Percentiles rank a stretch among this genome's conserved stretches.
Evolutionary conservation across 257 asterid genomes (phyloP).

Genomic region (Solanum gandarillasii): DNA sequence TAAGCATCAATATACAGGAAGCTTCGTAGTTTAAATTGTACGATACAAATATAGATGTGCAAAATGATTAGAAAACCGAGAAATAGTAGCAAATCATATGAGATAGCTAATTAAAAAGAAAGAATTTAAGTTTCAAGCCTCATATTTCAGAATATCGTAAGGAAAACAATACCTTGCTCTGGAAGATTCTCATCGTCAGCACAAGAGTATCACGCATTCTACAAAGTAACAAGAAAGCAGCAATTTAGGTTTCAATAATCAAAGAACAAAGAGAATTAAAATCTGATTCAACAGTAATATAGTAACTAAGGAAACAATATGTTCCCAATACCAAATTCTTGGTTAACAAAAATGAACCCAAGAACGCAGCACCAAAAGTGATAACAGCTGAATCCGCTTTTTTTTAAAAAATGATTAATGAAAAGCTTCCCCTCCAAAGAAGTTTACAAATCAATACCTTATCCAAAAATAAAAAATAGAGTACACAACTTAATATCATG

Average conservation of each 20-base stretch:
- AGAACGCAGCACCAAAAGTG: background rate
- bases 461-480: background rate
- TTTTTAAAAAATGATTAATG: background rate
- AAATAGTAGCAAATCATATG: background rate
- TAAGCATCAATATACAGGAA: background rate
- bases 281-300: background rate
- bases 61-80: background rate
- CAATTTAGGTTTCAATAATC: background rate
- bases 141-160: background rate
- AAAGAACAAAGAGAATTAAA: background rate
- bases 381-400: background rate
- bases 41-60: background rate
- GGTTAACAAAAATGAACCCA: background rate
- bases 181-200: slow-evolving; percentile 82
- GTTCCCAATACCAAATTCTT: background rate
- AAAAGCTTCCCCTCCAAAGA: background rate
- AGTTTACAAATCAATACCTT: background rate
- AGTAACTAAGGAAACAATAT: background rate
- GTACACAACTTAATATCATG: background rate
- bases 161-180: slow-evolving; percentile 60
- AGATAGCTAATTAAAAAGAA: background rate
- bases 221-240: slow-evolving; percentile 15
- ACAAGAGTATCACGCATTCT: slow-evolving; percentile 82
- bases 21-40: background rate
- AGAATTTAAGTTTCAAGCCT: background rate